Evolutionary conservation across 306 rosid species (phyloP).

Genomic region (Fragaria vesca): DNA sequence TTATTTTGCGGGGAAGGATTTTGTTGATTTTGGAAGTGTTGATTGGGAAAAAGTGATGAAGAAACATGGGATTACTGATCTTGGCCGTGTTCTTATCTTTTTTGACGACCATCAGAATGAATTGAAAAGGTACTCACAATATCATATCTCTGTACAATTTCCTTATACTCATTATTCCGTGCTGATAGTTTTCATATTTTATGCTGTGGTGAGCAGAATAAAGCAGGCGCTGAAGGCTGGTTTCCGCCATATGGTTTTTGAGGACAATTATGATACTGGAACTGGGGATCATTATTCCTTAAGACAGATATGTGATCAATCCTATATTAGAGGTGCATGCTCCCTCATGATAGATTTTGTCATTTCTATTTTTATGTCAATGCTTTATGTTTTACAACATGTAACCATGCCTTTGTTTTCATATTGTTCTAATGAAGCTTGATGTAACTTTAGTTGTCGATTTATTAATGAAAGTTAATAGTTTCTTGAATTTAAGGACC

Average conservation of each 20-base stretch:
- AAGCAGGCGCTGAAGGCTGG: conserved; percentile 85
- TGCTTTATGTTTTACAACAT: conserved; percentile 12
- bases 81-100: conserved; percentile 68
- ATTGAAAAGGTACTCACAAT: conserved; percentile 63
- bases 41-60: conserved; percentile 73
- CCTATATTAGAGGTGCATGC: conserved; percentile 76
- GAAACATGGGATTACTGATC: conserved; percentile 64
- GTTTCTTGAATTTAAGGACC: not conserved
- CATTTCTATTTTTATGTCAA: not conserved
- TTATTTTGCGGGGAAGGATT: conserved; percentile 92
- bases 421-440: not conserved
- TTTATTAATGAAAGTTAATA: not conserved
- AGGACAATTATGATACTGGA: conserved; percentile 99
- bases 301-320: conserved; percentile 95
- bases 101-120: conserved; percentile 98
- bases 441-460: not conserved
- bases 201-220: conserved; percentile 54
- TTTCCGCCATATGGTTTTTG: conserved; percentile 88
- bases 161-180: conserved; percentile 16
- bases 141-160: conserved; percentile 25
- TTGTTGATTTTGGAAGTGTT: conserved; percentile 88
- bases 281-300: conserved; percentile 97
- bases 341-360: conserved; percentile 17
- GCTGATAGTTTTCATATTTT: conserved; percentile 23
- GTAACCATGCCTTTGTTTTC: not conserved